Percentiles rank a stretch among this genome's conserved stretches.
Conservation (phyloP, 2,329 filamentous ascomycete genomes). For the Arthrobotrys pseudoclavata region DNA sequence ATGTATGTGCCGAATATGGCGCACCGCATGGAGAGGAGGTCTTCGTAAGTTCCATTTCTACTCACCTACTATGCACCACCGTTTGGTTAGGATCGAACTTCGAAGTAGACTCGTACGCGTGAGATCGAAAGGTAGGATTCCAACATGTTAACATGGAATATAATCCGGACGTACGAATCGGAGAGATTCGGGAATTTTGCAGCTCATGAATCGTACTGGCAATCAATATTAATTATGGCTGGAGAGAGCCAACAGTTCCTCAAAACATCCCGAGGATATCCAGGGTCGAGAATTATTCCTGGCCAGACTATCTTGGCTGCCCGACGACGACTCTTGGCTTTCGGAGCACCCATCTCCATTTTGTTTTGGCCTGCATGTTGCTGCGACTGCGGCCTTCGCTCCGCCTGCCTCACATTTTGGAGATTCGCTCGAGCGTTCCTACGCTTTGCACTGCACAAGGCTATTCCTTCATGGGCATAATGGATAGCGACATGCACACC, state of each 20-base stretch:
- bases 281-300: background rate
- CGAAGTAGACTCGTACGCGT: no score
- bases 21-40: no score
- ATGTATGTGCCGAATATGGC: no score
- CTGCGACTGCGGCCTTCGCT: no score
- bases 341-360: background rate
- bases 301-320: background rate
- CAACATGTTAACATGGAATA: background rate
- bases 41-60: no score
- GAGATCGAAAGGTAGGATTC: no score
- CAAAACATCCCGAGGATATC: background rate
- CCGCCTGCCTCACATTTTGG: background rate
- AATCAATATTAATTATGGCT: background rate
- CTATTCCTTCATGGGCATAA: background rate
- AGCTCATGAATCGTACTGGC: background rate
- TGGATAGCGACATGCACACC: background rate
- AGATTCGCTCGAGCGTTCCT: background rate
- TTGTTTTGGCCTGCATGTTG: background rate
- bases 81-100: no score
- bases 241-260: background rate
- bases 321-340: no score
- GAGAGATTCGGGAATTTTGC: conserved; percentile 6
- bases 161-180: background rate
- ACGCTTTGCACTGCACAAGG: background rate
- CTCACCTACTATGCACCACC: no score